Base-by-base conservation (phyloP, 2,329 filamentous ascomycete species). In the Venturia carpophila region DNA sequence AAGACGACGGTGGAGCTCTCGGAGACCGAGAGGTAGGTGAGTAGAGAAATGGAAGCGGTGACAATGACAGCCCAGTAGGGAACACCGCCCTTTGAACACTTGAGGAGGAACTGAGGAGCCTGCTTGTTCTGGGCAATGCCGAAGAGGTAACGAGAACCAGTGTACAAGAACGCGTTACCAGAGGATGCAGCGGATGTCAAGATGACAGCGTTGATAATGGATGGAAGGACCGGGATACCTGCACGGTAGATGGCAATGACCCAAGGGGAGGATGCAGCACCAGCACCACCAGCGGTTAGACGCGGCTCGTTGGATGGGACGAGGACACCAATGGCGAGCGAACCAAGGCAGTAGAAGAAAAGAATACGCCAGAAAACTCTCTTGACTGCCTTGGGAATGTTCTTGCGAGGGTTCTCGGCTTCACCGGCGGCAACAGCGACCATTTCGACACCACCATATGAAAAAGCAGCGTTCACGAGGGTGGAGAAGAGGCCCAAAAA, bases 381-480 rank as follows among this genome's bases (percentile, higher is more conserved):
- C 63, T 84, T 83, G 71, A 92, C 90, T 30, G 89, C 89, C 15
- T 80, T 78, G 0, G 90, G 90, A 62, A 93, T 87, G 19, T 84
- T 87, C 75, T 87, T 88, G 69, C 83, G 82, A 6, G 89, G 90
- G 72, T 91, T 85, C 60, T 83, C 82, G 9, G 87, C 88, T 77
- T 93, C 90, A 67, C 88, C 89, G 5, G 89, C 89, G n/a, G 87
- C 88, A 60, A 93, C 85, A 67, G 86, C 89, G 91, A 88, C 19
- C 91, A 82, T 76, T 92, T 90, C 2, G 88, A 85, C 52, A 89
- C 89, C 73, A 88, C 86, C 75, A 84, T 90, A 84, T 1, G 85
- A 86, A 72, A 90, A 89, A 45, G 84, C 83, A 1, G 87, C 87
- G 67, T 91, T 90, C 19, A 91, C 61, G 49, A 90, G 77, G 19